phyloP scores from a whole-genome alignment of 768 basidiomycete genomes.

The Trametes sanguinea region DNA sequence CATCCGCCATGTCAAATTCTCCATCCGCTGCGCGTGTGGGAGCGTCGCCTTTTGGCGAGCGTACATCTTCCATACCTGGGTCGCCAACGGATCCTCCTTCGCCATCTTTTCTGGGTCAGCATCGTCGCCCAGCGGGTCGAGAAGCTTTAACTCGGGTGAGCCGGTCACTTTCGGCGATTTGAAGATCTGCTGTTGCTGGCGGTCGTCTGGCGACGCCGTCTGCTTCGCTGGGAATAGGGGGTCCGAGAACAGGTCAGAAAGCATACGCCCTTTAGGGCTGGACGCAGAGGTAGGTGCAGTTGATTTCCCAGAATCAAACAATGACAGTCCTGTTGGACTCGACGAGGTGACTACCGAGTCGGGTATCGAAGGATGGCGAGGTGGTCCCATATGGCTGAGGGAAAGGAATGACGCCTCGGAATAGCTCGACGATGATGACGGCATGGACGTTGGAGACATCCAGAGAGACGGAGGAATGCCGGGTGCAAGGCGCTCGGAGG shows the following conservation, averaged over 20 bases:
- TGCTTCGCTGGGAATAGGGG: slow-evolving; percentile 55
- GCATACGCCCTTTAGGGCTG: slow-evolving; percentile 33
- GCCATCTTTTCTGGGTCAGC: slow-evolving; percentile 67
- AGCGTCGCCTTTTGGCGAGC: slow-evolving; percentile 85
- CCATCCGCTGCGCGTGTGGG: slow-evolving; percentile 94
- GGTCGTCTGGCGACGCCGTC: slow-evolving; percentile 39
- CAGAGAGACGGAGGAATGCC: slow-evolving; percentile 76
- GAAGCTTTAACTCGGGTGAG: slow-evolving; percentile 64
- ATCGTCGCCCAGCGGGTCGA: slow-evolving; percentile 42
- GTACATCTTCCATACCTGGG: slow-evolving; percentile 98
- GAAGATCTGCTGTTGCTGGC: slow-evolving; percentile 52
- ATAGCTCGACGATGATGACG: slow-evolving; percentile 43
- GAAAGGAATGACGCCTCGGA: slow-evolving; percentile 30
- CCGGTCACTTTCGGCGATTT: slow-evolving; percentile 68
- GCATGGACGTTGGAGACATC: slow-evolving; percentile 73
- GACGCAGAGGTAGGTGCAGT: slow-evolving; percentile 32
- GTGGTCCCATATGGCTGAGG: slow-evolving; percentile 26
- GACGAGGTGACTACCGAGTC: slow-evolving; percentile 29
- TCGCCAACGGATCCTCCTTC: slow-evolving; percentile 87
- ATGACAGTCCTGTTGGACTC: slow-evolving; percentile 32
- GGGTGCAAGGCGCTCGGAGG: slow-evolving; percentile 52
- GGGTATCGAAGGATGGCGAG: slow-evolving; percentile 24
- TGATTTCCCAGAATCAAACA: slow-evolving; percentile 30
- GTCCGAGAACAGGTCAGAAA: slow-evolving; percentile 58
- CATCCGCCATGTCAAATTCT: slow-evolving; percentile 98